phyloP scores from a whole-genome alignment of 352 stramenopile species.

The Globisporangium orthogonon region DNA sequence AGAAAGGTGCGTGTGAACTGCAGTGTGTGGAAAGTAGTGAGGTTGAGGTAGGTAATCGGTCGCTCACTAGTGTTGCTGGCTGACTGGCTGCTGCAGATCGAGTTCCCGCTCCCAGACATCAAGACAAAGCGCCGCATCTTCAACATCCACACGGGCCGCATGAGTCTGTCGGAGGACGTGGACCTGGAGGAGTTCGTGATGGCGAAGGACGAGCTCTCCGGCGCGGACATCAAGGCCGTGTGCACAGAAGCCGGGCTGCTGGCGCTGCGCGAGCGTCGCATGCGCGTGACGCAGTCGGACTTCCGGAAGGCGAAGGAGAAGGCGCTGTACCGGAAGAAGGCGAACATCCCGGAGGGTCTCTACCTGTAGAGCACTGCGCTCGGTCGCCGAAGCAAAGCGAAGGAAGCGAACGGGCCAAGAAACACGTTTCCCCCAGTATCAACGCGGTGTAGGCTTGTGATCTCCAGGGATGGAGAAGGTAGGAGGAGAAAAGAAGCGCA shows the following conservation, averaged over 20 bases:
- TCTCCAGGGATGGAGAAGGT: not conserved
- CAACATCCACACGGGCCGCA: constrained; percentile 98
- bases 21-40: not conserved
- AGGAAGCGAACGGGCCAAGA: too few species aligned
- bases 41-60: not conserved
- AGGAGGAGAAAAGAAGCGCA: not conserved
- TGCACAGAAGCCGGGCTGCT: constrained; percentile 99
- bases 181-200: constrained; percentile 99
- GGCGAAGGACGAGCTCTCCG: constrained; percentile 99
- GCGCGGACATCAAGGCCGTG: constrained; percentile 99
- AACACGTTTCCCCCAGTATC: not conserved
- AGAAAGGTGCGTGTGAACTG: constrained; percentile 84
- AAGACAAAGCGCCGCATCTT: constrained; percentile 99
- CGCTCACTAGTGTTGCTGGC: not conserved
- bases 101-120: constrained; percentile 99
- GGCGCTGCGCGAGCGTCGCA: constrained; percentile 97
- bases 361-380: constrained; percentile 89
- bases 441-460: not conserved
- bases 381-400: not conserved
- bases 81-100: constrained; percentile 77
- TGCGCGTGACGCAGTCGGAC: constrained; percentile 99
- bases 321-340: constrained; percentile 99
- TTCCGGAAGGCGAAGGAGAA: constrained; percentile 99
- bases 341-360: constrained; percentile 98
- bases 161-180: constrained; percentile 98